Base-by-base conservation (phyloP, 352 stramenopile species). In the Phytophthora rubi region DNA sequence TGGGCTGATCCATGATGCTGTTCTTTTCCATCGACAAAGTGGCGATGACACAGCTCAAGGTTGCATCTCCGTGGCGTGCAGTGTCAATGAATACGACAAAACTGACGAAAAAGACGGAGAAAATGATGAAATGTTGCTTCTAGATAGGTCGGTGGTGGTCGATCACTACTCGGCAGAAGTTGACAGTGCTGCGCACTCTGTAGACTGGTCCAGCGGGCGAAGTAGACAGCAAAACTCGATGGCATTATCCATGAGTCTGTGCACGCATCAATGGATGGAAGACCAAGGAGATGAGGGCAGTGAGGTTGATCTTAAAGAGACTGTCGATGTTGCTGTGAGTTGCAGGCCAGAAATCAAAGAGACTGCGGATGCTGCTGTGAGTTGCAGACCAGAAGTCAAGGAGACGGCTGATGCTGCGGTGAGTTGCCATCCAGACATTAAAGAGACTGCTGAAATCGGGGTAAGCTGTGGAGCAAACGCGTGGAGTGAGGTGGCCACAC, bases 1-100 rank as follows among this genome's bases (percentile, higher is more conserved):
- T 42, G 62, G 53, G 2, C 53, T 92, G 9, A 54, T 90, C 4
- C 58, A 75, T 21, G 83, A 91, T 33, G 82, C 79, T 0, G 21
- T 82, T 48, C 16, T 58, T 3, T 69, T 67, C 12, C 71, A 83
- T 33, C 56, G 16, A 15, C 53, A 67, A 35, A 57, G 45, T 3
- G 28, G 47, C 37, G 62, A 54, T 12, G 21, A 49, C 18, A 54
- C 51, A 35, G 30, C 47, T 35, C 42, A 33, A 49, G 62, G 82
- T 56, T 83, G 75, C 35, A 72, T 87, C 52, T 68, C 66, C 2
- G 28, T 81, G 3, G 33, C 48, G 35, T 65, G 70, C 62, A 55
- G 10, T 65, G 53, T 13, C 21, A 49, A 8, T 30, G 45, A 60
- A 6, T 44, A 23, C 42, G 45, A 37, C 6, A 12, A 2, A 39